A percentile compares a stretch with the other conserved stretches of the same genome.
These are phyloP conservation scores for Vaccinium vitisidaea DNA, from an alignment of 148 eudicot species.

Conservation along the genomic window DNA sequence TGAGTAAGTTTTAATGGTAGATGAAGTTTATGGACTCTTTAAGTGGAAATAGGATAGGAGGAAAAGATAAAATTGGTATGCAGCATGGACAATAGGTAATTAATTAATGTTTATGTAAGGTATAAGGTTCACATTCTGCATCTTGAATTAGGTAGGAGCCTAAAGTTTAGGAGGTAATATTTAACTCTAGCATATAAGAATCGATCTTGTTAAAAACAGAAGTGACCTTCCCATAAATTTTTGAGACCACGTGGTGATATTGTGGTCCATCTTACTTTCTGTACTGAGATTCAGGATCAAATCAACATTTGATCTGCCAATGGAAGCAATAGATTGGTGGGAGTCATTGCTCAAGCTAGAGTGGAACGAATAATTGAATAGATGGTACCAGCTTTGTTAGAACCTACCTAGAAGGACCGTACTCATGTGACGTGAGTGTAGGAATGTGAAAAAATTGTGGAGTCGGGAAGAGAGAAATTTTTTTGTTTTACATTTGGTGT, in stretches of 20 bases:
- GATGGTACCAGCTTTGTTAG: neutral
- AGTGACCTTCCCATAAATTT: neutral
- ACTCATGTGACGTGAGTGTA: neutral
- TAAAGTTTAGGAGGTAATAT: neutral
- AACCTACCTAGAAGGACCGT: neutral
- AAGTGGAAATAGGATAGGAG: neutral
- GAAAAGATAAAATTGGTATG: neutral
- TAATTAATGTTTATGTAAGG: neutral
- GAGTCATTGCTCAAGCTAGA: conserved; percentile 5
- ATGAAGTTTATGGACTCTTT: neutral
- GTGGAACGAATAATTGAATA: neutral
- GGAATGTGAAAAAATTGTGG: neutral
- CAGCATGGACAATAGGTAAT: neutral
- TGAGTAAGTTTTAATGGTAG: neutral
- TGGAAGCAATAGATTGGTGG: neutral
- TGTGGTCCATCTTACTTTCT: neutral
- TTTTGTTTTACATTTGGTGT: neutral
- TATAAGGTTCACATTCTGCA: neutral
- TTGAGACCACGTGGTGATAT: neutral
- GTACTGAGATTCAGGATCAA: neutral
- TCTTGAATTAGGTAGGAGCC: neutral
- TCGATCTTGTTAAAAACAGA: neutral
- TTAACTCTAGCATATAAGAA: neutral
- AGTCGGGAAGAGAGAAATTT: neutral
- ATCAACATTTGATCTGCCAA: neutral